phyloP scores from a whole-genome alignment of 257 asterid genomes.

The Capsicum pubescens region DNA sequence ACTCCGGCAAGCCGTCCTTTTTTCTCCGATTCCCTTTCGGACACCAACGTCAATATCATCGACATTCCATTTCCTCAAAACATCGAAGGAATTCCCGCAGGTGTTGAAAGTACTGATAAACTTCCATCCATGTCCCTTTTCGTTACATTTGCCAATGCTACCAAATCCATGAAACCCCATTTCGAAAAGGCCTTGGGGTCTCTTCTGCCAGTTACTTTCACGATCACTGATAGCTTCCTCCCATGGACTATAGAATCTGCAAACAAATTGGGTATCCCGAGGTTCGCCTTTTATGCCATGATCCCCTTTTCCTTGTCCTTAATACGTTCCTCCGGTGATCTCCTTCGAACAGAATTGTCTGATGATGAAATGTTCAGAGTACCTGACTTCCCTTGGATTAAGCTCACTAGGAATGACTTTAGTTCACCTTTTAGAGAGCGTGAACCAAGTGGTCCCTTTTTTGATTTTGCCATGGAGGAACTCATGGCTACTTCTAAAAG shows the following conservation, averaged over 20 bases:
- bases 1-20: neutral
- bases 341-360: constrained; percentile 36
- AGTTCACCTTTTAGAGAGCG: constrained; percentile 36
- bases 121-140: constrained; percentile 15
- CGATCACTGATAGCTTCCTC: constrained; percentile 8
- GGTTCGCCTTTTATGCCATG: constrained; percentile 57
- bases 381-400: constrained; percentile 52
- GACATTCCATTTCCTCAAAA: neutral
- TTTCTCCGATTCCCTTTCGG: neutral
- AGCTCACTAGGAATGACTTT: constrained; percentile 36
- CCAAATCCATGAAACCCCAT: neutral
- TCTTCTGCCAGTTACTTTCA: neutral
- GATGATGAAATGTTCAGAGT: constrained; percentile 48
- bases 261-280: constrained; percentile 47
- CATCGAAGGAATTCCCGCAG: neutral
- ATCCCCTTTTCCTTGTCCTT: constrained; percentile 38
- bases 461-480: constrained; percentile 43
- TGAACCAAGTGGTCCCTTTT: constrained; percentile 45
- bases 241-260: constrained; percentile 24
- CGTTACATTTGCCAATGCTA: neutral
- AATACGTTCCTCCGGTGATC: neutral
- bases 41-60: neutral
- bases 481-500: constrained; percentile 33
- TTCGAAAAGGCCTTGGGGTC: neutral
- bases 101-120: neutral